A percentile compares a stretch with the other conserved stretches of the same genome.
These are phyloP conservation scores for Ormosia emarginata DNA, from an alignment of 306 rosid species.

Conservation along the genomic window DNA sequence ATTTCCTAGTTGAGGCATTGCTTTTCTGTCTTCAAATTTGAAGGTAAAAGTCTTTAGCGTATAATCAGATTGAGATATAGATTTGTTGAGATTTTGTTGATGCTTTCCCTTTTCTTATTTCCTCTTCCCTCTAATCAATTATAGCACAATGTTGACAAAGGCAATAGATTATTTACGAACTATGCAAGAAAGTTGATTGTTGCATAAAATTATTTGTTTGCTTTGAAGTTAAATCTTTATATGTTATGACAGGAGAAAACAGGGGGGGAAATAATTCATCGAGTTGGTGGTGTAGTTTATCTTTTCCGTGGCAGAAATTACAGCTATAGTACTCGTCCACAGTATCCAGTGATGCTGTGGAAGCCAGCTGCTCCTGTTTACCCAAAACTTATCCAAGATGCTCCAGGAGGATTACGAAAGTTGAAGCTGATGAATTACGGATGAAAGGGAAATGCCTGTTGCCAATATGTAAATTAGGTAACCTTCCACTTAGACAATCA, in stretches of 20 bases:
- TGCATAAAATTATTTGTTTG: background rate
- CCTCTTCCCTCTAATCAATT: background rate
- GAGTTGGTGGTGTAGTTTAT: constrained; percentile 80
- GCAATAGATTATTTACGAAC: background rate
- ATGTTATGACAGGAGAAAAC: constrained; percentile 67
- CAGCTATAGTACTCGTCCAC: constrained; percentile 76
- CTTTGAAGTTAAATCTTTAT: constrained; percentile 4
- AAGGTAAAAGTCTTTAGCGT: background rate
- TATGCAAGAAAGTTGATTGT: background rate
- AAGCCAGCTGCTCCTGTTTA: constrained; percentile 94
- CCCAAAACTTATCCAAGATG: constrained; percentile 94
- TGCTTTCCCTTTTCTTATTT: background rate
- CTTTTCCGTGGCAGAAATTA: constrained; percentile 93
- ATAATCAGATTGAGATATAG: background rate
- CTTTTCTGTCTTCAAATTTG: background rate
- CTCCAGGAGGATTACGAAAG: constrained; percentile 86
- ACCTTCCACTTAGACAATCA: constrained; percentile 15
- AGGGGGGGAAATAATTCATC: constrained; percentile 83
- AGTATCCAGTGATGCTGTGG: constrained; percentile 97
- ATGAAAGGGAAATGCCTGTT: constrained; percentile 68
- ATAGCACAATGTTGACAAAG: background rate
- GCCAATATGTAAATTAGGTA: constrained; percentile 94
- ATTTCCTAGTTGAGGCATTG: background rate
- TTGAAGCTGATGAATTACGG: constrained; percentile 65
- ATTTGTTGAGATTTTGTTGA: background rate